Evolutionary conservation across 805 yeast species (phyloP).

Genomic region (Isabelozyma pseudorhagii): DNA sequence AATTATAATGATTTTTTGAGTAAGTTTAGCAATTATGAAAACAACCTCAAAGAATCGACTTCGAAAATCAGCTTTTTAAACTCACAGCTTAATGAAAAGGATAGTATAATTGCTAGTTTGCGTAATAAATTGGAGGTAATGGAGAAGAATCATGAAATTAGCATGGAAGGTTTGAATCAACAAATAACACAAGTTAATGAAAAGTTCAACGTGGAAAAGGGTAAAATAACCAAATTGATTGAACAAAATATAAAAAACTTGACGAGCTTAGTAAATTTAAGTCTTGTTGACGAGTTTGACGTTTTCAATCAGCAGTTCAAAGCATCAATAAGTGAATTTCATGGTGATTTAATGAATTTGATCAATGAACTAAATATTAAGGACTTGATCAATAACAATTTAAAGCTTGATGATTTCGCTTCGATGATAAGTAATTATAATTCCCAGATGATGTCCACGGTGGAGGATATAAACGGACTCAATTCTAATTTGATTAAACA

Average conservation of each 20-base stretch:
- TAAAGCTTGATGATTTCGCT: not conserved
- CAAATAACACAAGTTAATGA: not conserved
- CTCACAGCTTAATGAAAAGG: not conserved
- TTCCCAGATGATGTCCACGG: not conserved
- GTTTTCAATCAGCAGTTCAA: not conserved
- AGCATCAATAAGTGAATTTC: not conserved
- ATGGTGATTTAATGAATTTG: not conserved
- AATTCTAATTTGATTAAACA: not conserved
- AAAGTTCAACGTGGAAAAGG: not conserved
- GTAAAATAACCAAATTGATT: not conserved
- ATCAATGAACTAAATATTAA: not conserved
- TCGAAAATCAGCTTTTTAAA: not conserved
- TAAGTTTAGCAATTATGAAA: not conserved
- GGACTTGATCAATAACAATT: not conserved
- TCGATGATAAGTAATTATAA: not conserved
- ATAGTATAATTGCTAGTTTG: not conserved
- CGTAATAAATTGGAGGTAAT: not conserved
- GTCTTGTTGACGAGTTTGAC: not conserved
- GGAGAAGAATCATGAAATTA: not conserved
- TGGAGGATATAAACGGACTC: not conserved
- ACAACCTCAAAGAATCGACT: not conserved
- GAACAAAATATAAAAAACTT: not conserved
- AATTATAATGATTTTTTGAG: not conserved
- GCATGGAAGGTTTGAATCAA: not conserved
- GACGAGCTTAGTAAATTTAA: not conserved